Evolutionary conservation across 2,329 filamentous ascomycete species (phyloP).

Genomic region (Leptographium wingfieldii): DNA sequence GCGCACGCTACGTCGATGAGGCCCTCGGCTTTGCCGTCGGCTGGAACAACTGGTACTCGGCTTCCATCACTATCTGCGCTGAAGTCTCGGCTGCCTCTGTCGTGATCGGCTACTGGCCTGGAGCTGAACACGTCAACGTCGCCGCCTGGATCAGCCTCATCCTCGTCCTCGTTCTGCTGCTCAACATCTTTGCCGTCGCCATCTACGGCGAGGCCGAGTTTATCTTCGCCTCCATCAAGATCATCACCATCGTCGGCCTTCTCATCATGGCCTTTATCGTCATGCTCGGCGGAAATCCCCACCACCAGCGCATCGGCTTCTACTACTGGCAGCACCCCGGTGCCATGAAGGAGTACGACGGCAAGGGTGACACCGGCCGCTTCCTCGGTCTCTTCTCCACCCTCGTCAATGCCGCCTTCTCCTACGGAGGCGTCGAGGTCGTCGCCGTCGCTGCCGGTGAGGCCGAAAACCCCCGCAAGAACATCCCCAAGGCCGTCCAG

Average conservation of each 20-base stretch:
- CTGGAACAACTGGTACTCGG: constrained; percentile 40
- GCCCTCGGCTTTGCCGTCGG: constrained; percentile 35
- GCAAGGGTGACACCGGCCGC: constrained; percentile 29
- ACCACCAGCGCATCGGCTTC: constrained; percentile 37
- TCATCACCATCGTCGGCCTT: constrained; percentile 45
- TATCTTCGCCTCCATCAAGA: constrained; percentile 31
- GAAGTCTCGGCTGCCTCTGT: constrained; percentile 34
- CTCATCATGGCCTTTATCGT: constrained; percentile 45
- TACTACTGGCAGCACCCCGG: constrained; percentile 31
- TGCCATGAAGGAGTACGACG: constrained; percentile 22
- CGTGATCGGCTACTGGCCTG: constrained; percentile 32
- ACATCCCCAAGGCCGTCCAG: constrained; percentile 52
- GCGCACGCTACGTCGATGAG: constrained; percentile 33
- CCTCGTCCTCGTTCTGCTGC: constrained; percentile 29
- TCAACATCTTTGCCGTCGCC: constrained; percentile 38
- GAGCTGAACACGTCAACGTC: constrained; percentile 15
- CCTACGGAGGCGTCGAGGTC: constrained; percentile 41
- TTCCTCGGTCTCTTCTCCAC: constrained; percentile 14
- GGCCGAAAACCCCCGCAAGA: constrained; percentile 48
- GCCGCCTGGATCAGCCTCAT: constrained; percentile 36
- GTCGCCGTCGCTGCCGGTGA: constrained; percentile 50
- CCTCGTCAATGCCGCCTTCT: constrained; percentile 22
- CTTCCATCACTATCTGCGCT: constrained; percentile 31
- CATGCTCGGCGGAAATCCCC: constrained; percentile 42
- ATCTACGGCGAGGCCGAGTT: constrained; percentile 39